A percentile compares a stretch with the other conserved stretches of the same genome.
phyloP scores from a whole-genome alignment of 140 eudicot genomes.

The Bidens hawaiensis region DNA sequence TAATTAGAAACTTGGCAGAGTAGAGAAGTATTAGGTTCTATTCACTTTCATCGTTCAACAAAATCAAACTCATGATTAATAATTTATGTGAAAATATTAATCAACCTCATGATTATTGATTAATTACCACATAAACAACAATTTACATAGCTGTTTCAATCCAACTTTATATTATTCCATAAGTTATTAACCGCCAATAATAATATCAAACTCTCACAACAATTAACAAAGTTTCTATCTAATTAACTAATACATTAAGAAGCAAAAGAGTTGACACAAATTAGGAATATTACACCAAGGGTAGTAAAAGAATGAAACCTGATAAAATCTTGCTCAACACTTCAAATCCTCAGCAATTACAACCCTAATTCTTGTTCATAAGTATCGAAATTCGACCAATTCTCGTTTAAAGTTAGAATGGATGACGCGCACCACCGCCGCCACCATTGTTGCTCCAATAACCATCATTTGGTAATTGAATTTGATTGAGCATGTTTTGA shows the following conservation, averaged over 20 bases:
- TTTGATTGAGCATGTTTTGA: constrained; percentile 45
- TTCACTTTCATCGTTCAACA: not conserved
- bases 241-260: not conserved
- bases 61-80: too few relatives aligned
- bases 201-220: constrained; percentile 14
- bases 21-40: constrained; percentile 2
- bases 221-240: not conserved
- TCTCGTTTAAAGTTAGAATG: constrained; percentile 25
- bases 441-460: constrained; percentile 42
- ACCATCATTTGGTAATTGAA: constrained; percentile 49
- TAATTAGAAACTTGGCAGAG: not conserved
- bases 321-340: constrained; percentile 31
- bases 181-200: not conserved
- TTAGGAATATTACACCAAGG: not conserved
- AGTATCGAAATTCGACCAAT: not conserved
- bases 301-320: constrained; percentile 33
- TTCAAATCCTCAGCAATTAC: constrained; percentile 8
- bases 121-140: constrained; percentile 1
- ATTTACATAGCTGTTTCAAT: constrained; percentile 27
- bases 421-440: constrained; percentile 41
- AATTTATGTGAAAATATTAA: too few relatives aligned
- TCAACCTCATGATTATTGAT: not conserved
- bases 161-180: constrained; percentile 23
- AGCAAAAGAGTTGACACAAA: constrained; percentile 21
- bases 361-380: constrained; percentile 22